phyloP scores from a whole-genome alignment of 192 early-diverging fungal genomes.

The Coemansia sp. region DNA sequence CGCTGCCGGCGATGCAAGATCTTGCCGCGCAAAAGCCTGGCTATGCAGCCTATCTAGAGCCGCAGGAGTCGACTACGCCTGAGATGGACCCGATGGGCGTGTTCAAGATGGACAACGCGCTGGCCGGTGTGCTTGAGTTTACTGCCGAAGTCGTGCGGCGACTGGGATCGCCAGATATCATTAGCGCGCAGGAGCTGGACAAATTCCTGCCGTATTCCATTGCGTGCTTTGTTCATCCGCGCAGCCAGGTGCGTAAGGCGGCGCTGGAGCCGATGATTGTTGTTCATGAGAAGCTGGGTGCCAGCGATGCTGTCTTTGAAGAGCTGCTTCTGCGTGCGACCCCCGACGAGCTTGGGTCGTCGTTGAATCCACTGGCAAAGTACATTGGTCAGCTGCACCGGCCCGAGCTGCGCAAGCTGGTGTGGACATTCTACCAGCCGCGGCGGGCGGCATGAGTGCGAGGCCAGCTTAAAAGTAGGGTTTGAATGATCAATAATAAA shows the following conservation, averaged over 20 bases:
- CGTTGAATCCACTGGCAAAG: conserved; percentile 36
- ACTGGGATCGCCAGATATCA: conserved; percentile 23
- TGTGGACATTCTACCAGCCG: conserved; percentile 36
- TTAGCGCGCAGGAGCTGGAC: conserved; percentile 29
- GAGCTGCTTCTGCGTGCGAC: conserved; percentile 33
- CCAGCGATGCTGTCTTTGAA: conserved; percentile 32
- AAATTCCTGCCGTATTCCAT: conserved; percentile 43
- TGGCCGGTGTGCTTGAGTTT: conserved; percentile 54
- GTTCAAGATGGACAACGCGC: conserved; percentile 49
- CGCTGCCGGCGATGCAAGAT: conserved; percentile 21
- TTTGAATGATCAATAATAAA: conserved; percentile 1
- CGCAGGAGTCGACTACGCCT: conserved; percentile 12
- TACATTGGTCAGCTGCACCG: conserved; percentile 33
- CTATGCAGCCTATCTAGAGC: conserved; percentile 18
- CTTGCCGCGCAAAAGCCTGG: conserved; percentile 20
- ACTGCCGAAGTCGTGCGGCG: conserved; percentile 33
- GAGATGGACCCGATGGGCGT: conserved; percentile 49
- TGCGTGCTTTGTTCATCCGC: conserved; percentile 40
- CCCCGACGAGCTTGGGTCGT: conserved; percentile 19
- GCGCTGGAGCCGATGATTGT: conserved; percentile 41
- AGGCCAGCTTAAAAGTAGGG: background rate
- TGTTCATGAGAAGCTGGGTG: conserved; percentile 27
- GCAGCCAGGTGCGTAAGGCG: conserved; percentile 54
- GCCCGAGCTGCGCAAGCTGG: conserved; percentile 40
- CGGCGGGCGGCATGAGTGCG: conserved; percentile 3